Evolutionary conservation across 306 rosid species (phyloP), one percentile per base, ranked within the genome.

Genomic region (Hippophae gyantsensis): DNA sequence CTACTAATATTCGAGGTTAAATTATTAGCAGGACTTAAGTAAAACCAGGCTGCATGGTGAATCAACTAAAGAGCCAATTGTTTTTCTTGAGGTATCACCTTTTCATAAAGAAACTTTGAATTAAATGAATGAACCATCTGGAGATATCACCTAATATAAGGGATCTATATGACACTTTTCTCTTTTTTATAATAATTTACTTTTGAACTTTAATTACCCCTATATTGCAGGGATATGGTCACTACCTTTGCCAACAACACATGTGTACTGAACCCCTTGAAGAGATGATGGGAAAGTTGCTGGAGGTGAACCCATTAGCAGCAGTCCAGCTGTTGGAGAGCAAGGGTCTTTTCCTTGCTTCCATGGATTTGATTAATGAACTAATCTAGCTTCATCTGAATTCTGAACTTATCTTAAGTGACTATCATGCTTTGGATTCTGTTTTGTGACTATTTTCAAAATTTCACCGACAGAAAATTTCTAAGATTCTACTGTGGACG

Each of bases 221-320:
- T 2, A 2, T 63, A 56, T 45, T 43, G 18, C 80, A 90, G 97
- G 97, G 95, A 54, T 87, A 80, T 47, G 97, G 97, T 2, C 97
- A 90, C 69, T 90, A 84, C 69, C 75, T 73, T 41, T 69, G 68
- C 72, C 64, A 67, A 60, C 81, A 81, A 50, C 78, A 81, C 69
- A 68, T 75, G 81, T 68, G 73, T 57, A 76, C 71, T 57, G 97
- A 90, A 69, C 94, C 97, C 43, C 82, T 90, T 12, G 97, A 86
- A 67, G 97, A 90, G 86, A 82, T 90, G 85, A 62, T 84, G 62
- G 95, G 89, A 52, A 90, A 86, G 66, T 69, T 87, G 66, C 75
- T 87, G 58, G 95, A 82, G 79, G 83, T 63, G 64, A 64, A 90
- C 60, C 75, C 90, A 47, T 62, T 58, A 45, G 86, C 77, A 41